These are phyloP conservation scores for Lichtheimia corymbifera DNA, from an alignment of 371 early-diverging fungal species.

Conservation along the genomic window DNA sequence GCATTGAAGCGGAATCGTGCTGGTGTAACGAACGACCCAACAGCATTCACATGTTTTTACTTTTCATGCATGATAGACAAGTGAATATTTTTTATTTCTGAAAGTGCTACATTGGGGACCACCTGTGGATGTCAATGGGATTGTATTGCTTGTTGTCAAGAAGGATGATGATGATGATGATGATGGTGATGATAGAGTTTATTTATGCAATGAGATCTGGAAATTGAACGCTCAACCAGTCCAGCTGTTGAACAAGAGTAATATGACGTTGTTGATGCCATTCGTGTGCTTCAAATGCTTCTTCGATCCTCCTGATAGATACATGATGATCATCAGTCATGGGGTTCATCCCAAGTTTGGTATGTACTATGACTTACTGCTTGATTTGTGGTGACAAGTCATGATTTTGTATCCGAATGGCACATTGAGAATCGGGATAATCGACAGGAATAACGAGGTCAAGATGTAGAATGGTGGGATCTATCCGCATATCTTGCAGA, in stretches of 20 bases:
- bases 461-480: slow-evolving; percentile 17
- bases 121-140: too few relatives aligned
- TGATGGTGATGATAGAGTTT: background rate
- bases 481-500: slow-evolving; percentile 7
- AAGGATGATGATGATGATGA: background rate
- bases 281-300: slow-evolving; percentile 36
- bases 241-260: slow-evolving; percentile 46
- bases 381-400: slow-evolving; percentile 23
- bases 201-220: slow-evolving; percentile 8
- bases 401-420: slow-evolving; percentile 32
- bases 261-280: slow-evolving; percentile 43
- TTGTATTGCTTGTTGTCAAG: background rate
- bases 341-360: too few relatives aligned
- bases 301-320: slow-evolving; percentile 27
- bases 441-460: slow-evolving; percentile 32
- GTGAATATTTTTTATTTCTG: too few relatives aligned
- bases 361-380: slow-evolving; percentile 15
- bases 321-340: background rate
- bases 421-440: slow-evolving; percentile 41
- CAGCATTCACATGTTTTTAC: too few relatives aligned
- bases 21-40: too few relatives aligned
- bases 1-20: too few relatives aligned
- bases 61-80: too few relatives aligned
- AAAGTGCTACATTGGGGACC: too few relatives aligned
- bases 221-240: slow-evolving; percentile 39